phyloP scores from a whole-genome alignment of 306 rosid genomes.

The Fagus sylvatica region DNA sequence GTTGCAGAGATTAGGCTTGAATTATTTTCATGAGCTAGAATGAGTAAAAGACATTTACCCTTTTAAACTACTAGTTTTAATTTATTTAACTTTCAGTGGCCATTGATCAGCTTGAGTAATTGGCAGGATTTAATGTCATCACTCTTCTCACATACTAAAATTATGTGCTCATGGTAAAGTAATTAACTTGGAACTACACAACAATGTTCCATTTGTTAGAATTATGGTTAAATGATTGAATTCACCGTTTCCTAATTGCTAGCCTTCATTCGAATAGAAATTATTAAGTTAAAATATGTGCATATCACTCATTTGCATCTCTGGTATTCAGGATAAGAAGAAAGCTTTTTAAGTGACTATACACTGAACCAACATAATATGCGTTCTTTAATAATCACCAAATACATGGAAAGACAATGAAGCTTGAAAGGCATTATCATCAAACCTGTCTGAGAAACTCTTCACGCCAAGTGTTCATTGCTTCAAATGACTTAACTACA shows the following conservation, averaged over 20 bases:
- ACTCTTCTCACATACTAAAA: neutral
- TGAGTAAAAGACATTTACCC: neutral
- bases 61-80: neutral
- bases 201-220: no score
- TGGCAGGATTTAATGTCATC: neutral
- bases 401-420: neutral
- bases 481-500: constrained; percentile 58
- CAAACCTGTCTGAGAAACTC: constrained; percentile 86
- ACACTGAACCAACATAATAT: neutral
- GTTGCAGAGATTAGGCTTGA: neutral
- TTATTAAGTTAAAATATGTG: neutral
- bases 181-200: neutral
- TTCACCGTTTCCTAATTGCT: no score
- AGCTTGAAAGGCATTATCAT: neutral
- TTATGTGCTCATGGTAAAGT: neutral
- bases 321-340: neutral
- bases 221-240: no score
- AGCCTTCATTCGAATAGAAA: neutral
- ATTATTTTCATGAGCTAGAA: neutral
- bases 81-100: neutral
- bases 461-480: constrained; percentile 77
- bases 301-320: no score
- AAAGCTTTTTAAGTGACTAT: neutral
- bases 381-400: neutral
- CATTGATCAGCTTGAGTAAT: neutral